Percentiles rank a stretch among this genome's conserved stretches.
Conservation (phyloP, 2,329 filamentous ascomycete genomes). For the Curvularia hawaiiensis region DNA sequence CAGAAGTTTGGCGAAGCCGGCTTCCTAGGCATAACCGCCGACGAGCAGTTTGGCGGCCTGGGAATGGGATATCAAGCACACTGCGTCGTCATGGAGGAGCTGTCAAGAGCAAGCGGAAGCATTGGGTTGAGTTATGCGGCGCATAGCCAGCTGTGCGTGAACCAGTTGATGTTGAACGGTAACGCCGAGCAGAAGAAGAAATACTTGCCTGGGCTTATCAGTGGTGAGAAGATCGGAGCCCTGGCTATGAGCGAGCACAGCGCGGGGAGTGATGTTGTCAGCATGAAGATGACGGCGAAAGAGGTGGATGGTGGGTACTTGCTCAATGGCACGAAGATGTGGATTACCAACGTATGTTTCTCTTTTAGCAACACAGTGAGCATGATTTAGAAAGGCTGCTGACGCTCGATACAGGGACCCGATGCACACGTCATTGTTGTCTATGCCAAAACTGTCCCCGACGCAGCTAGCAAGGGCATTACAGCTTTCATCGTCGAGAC, state of each 20-base stretch:
- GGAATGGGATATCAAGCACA: constrained; percentile 97
- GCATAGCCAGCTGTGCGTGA: constrained; percentile 94
- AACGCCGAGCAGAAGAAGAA: constrained; percentile 76
- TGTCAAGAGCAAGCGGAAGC: constrained; percentile 83
- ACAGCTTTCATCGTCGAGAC: constrained; percentile 90
- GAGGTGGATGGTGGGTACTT: constrained; percentile 83
- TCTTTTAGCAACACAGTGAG: not conserved
- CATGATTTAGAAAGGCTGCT: not conserved
- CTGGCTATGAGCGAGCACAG: constrained; percentile 95
- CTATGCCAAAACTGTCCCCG: constrained; percentile 92
- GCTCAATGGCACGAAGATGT: constrained; percentile 95
- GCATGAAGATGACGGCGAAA: constrained; percentile 87
- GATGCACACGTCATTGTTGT: constrained; percentile 93
- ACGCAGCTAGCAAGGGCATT: constrained; percentile 84
- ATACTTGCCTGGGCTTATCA: constrained; percentile 80
- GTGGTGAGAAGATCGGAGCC: constrained; percentile 80
- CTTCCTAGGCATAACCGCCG: constrained; percentile 90
- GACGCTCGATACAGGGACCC: constrained; percentile 61
- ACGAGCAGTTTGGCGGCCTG: constrained; percentile 88
- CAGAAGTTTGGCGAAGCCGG: constrained; percentile 87
- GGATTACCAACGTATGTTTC: constrained; percentile 86
- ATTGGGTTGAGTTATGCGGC: constrained; percentile 93
- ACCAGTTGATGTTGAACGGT: constrained; percentile 93
- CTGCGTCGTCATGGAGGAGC: constrained; percentile 92
- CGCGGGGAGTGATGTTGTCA: constrained; percentile 90